Evolutionary conservation across 176 grass and related monocot genomes (phyloP).

Genomic region (Typha latifolia): DNA sequence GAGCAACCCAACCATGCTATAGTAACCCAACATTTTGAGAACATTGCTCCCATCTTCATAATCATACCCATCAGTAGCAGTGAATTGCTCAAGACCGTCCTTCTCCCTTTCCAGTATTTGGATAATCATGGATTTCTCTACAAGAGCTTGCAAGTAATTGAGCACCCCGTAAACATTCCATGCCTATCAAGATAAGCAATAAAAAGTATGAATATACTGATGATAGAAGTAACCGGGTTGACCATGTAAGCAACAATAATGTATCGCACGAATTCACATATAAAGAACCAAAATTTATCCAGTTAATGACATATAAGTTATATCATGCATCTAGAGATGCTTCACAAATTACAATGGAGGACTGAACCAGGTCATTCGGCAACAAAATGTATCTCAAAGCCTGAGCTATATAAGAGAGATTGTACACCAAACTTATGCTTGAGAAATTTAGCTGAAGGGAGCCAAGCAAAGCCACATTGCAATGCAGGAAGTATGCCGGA

Average conservation of each 20-base stretch:
- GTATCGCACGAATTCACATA: neutral
- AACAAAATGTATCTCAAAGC: no score
- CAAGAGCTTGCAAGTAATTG: constrained; percentile 94
- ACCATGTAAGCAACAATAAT: neutral
- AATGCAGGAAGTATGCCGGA: no score
- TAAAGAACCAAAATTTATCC: no score
- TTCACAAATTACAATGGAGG: no score
- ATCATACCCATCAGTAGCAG: constrained; percentile 75
- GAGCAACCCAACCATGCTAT: constrained; percentile 97
- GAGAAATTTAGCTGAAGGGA: no score
- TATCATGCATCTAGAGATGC: no score
- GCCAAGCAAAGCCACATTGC: no score
- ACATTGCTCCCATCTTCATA: constrained; percentile 94
- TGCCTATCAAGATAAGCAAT: constrained; percentile 33
- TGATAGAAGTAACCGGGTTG: neutral
- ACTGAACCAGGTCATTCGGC: no score
- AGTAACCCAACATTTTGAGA: constrained; percentile 94
- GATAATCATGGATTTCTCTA: constrained; percentile 86
- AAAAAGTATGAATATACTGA: neutral
- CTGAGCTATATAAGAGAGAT: no score
- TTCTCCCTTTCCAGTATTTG: constrained; percentile 94
- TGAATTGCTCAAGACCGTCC: constrained; percentile 87
- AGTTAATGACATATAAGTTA: no score
- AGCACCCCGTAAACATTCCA: constrained; percentile 96
- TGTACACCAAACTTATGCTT: no score